These are phyloP conservation scores for Colletotrichum falcatum DNA, from an alignment of 2,329 filamentous ascomycete genomes.

Conservation along the genomic window DNA sequence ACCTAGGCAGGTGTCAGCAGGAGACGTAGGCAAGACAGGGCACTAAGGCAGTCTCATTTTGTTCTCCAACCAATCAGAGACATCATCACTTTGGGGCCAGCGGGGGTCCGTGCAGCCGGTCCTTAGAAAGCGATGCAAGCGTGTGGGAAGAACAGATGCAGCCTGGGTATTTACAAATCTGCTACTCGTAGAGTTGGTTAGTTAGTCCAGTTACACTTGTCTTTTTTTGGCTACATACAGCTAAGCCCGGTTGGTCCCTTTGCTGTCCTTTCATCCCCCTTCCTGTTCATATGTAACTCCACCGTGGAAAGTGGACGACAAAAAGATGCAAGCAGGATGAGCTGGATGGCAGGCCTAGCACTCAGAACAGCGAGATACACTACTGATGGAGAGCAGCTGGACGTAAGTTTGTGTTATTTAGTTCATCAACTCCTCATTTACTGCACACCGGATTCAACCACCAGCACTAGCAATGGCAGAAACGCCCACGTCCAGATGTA, in stretches of 20 bases:
- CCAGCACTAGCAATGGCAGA: not conserved
- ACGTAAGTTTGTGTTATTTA: not conserved
- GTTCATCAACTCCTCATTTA: not conserved
- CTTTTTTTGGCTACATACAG: not conserved
- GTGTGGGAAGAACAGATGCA: not conserved
- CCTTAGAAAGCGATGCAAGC: not conserved
- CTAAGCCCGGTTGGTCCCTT: not conserved
- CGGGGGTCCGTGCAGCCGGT: not conserved
- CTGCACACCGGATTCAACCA: not conserved
- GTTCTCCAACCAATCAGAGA: not conserved
- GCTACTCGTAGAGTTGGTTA: not conserved
- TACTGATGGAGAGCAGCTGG: not conserved
- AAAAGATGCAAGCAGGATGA: not conserved
- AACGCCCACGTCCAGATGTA: not conserved
- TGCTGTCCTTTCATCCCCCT: not conserved
- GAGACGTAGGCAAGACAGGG: not conserved
- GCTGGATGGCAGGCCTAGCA: not conserved
- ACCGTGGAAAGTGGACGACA: not conserved
- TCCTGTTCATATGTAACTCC: not conserved
- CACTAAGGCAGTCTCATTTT: not conserved
- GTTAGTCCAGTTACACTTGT: not conserved
- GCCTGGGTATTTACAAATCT: not conserved
- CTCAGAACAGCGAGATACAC: not conserved
- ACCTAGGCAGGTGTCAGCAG: not conserved
- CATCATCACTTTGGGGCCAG: not conserved